Base-by-base conservation (phyloP, 176 grass and related monocot species). In the Avena atlantica region DNA sequence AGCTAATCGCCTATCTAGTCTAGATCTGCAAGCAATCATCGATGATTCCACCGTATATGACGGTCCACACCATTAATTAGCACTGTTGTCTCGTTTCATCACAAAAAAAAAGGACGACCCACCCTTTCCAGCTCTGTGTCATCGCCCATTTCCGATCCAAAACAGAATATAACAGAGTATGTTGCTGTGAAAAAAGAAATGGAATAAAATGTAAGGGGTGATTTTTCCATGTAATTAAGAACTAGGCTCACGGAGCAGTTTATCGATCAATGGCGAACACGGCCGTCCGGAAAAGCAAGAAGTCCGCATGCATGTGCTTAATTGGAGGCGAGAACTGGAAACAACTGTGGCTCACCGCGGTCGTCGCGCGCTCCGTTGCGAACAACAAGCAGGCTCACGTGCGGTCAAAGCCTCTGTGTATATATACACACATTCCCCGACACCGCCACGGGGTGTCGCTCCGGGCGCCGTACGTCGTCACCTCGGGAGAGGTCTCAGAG, bases 391-490 rank as follows among this genome's bases (percentile, higher is more conserved):
- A 48, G 20, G 70, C 40, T 74, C 70, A 74, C 42, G 70, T 49
- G 70, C 4, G 67, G 67, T 24, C 70, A 49, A 49, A 13, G n/a
- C 5, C 70, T 21, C 20, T 49, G 3, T 48, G 2, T 74, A 74
- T 49, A 73, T 48, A 74, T 5, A 19, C 12, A 6, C 61, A 24
- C 15, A 4, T 1, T 1, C 12, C 31, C 13, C 34, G 15, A 8
- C 67, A 74, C 44, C 70, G 70, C 70, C 40, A 73, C 5, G 11
- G 17, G 20, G 11, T 67, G 34, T 70, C 67, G 34, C 15, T 70
- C 67, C 15, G 8, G 70, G 70, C 0, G 70, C 70, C 70, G 70
- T 74, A 74, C 70, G 70, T 74, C 70, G 70, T 49, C 42, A 23
- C 42, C 42, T 4, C 70, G 42, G 70, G 44, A 49, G 70, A 24